Evolutionary conservation across 2,329 filamentous ascomycete species (phyloP), one percentile per base, ranked within the genome.

Genomic region (Xylariales sp.): DNA sequence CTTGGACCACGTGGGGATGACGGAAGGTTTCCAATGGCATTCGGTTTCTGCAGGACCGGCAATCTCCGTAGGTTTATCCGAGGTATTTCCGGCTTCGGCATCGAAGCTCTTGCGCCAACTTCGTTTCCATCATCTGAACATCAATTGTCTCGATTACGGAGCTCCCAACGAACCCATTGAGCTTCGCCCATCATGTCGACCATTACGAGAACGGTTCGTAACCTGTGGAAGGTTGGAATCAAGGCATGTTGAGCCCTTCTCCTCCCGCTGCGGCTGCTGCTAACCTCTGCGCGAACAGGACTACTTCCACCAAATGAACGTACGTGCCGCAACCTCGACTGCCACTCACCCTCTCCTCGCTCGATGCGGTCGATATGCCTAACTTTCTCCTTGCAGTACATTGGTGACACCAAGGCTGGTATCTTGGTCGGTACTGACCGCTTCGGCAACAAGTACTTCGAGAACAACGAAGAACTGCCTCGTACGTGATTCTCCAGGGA

Each of bases 401-500:
- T 79, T 48, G 75, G 74, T 72, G 93, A 98, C 69, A 98, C 93
- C 66, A 98, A 98, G 73, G 82, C 85, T 59, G 94, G 93, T 57
- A 81, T 78, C 29, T 74, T 95, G 51, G 79, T 98, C 50, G 93
- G 84, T 54, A 78, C 70, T 57, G 93, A 98, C 72, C 80, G 82
- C 64, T 94, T 83, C 61, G 94, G 93, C 65, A 98, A 98, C 81
- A 97, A 95, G 72, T 98, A 77, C 76, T 98, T 80, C 63, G 93
- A 98, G 76, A 96, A 98, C 73, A 66, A 80, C 57, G 89, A 97
- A 61, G 93, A 98, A 66, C 76, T 98, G 43, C 93, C 93, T 41
- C 73, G 88, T 95, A 73, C 61, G 84, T 50, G 19, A 24, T 21
- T 8, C n/a, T n/a, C n/a, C n/a, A n/a, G n/a, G n/a, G n/a, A n/a